A percentile compares a stretch with the other conserved stretches of the same genome.
Conservation (phyloP, 2,329 filamentous ascomycete species). For the Ceratocystis papillata region DNA sequence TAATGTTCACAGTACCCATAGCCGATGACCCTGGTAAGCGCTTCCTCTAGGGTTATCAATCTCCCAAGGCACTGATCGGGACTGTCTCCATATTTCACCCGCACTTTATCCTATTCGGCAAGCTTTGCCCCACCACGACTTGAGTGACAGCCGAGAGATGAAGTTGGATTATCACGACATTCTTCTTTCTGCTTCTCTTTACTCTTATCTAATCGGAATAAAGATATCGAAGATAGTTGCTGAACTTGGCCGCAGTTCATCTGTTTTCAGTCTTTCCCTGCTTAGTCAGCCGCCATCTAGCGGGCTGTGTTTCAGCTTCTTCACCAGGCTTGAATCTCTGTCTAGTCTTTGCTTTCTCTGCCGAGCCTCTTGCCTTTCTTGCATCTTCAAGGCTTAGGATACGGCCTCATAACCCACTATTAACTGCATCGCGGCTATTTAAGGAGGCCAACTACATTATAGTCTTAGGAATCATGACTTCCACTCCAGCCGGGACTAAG, state of each 20-base stretch:
- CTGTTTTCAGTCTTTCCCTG: neutral
- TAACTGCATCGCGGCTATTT: neutral
- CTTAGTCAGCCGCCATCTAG: neutral
- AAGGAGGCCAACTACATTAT: neutral
- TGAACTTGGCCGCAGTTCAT: neutral
- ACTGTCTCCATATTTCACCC: neutral
- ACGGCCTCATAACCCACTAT: too few relatives aligned
- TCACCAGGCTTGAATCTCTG: neutral
- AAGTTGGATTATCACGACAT: neutral
- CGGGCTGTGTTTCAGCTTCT: neutral
- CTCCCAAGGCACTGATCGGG: neutral
- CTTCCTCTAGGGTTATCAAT: neutral
- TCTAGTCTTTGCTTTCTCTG: neutral
- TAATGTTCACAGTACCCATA: neutral
- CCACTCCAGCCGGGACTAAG: neutral
- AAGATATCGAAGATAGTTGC: neutral
- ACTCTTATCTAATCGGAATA: neutral
- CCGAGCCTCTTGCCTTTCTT: too few relatives aligned
- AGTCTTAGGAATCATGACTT: neutral
- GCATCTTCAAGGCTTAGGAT: too few relatives aligned
- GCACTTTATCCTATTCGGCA: neutral
- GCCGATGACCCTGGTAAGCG: neutral
- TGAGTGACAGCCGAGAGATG: neutral
- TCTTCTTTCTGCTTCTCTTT: neutral
- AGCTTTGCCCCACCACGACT: neutral